phyloP scores from a whole-genome alignment of 1,139 yeast genomes.

The Kodamaea alishanica region DNA sequence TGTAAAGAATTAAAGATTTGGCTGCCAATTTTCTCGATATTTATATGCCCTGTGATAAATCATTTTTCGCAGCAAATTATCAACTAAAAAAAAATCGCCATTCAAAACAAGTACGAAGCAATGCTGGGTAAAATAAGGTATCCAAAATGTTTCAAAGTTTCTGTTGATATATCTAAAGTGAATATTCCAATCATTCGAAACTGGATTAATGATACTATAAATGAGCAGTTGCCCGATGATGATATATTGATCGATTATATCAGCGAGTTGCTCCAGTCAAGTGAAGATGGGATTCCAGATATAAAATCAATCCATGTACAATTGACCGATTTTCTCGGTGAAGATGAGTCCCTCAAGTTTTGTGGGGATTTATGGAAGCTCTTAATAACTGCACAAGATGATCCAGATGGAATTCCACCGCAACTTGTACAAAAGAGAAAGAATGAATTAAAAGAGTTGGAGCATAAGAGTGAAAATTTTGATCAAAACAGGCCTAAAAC shows the following conservation, averaged over 20 bases:
- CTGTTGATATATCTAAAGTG: slow-evolving; percentile 33
- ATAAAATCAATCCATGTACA: slow-evolving; percentile 34
- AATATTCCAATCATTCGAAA: slow-evolving; percentile 28
- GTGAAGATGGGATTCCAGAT: slow-evolving; percentile 27
- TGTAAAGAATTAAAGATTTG: no score
- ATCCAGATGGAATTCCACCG: slow-evolving; percentile 38
- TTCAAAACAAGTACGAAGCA: background rate
- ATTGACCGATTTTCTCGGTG: slow-evolving; percentile 38
- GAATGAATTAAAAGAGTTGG: slow-evolving; percentile 6
- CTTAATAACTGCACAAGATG: slow-evolving; percentile 38
- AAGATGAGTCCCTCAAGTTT: slow-evolving; percentile 31
- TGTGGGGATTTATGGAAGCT: slow-evolving; percentile 39
- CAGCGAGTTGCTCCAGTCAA: slow-evolving; percentile 28
- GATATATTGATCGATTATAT: slow-evolving; percentile 44
- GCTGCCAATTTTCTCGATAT: background rate
- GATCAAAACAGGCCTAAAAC: slow-evolving; percentile 14
- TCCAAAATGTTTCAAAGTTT: slow-evolving; percentile 16
- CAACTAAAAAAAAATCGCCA: background rate
- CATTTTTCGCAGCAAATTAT: slow-evolving; percentile 3
- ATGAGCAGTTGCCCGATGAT: slow-evolving; percentile 41
- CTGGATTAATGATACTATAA: slow-evolving; percentile 33
- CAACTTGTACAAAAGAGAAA: slow-evolving; percentile 22
- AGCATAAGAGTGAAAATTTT: background rate
- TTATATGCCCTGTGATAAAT: background rate
- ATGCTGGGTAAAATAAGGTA: slow-evolving; percentile 6